These are phyloP conservation scores for Parachaetomium inaequale DNA, from an alignment of 495 filamentous ascomycete species.

Conservation along the genomic window DNA sequence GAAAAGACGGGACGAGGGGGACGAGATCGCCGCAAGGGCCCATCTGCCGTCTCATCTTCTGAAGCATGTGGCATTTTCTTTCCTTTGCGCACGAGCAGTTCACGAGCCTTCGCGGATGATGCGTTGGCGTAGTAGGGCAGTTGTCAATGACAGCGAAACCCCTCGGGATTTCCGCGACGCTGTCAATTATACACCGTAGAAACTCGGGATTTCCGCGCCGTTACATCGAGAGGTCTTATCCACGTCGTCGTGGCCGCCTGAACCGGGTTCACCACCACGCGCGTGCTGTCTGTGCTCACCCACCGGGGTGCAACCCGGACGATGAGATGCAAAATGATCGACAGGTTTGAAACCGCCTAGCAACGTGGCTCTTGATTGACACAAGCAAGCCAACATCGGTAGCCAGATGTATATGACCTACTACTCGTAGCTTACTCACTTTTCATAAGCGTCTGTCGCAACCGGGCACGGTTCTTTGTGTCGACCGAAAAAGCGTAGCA, in stretches of 20 bases:
- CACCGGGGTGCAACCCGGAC: neutral
- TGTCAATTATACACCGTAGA: too few relatives aligned
- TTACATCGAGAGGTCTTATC: neutral
- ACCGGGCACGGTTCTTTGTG: neutral
- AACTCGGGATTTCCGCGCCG: neutral
- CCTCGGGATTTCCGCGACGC: too few relatives aligned
- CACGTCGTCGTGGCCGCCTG: neutral
- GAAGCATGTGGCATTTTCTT: neutral
- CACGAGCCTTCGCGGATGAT: neutral
- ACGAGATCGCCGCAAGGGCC: neutral
- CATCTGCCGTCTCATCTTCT: slow-evolving; percentile 11
- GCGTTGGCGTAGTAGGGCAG: neutral
- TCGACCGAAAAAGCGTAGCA: neutral
- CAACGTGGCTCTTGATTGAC: neutral
- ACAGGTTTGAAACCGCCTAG: slow-evolving; percentile 1
- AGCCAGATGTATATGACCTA: neutral
- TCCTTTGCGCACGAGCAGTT: neutral
- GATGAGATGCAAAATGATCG: neutral
- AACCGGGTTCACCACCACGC: neutral
- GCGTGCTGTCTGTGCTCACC: neutral
- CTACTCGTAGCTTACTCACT: neutral
- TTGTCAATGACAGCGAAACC: neutral
- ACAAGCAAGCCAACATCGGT: neutral
- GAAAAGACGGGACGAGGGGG: slow-evolving; percentile 3
- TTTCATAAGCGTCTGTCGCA: neutral